phyloP scores from a whole-genome alignment of 371 early-diverging fungal species.

The Rhizopus stolonifer region DNA sequence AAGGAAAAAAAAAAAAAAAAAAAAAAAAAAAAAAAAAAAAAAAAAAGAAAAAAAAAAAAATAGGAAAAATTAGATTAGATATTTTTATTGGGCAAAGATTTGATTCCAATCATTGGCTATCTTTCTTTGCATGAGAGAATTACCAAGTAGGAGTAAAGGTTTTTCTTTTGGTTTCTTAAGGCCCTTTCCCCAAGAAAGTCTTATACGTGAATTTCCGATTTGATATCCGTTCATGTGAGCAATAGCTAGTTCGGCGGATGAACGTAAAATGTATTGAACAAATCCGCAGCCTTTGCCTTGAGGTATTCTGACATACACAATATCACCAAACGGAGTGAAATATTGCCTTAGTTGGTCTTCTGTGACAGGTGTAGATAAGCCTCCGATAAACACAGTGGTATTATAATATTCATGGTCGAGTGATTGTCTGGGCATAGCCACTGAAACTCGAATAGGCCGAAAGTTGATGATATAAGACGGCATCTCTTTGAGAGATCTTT shows the following conservation, averaged over 20 bases:
- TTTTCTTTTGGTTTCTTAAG: not conserved
- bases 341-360: constrained; percentile 80
- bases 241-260: constrained; percentile 85
- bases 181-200: constrained; percentile 82
- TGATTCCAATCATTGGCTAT: no score
- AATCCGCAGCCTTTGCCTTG: constrained; percentile 92
- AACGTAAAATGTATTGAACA: constrained; percentile 80
- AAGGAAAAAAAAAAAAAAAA: no score
- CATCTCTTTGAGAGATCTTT: constrained; percentile 73
- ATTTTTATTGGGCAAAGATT: no score
- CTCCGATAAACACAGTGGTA: constrained; percentile 94
- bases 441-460: constrained; percentile 80
- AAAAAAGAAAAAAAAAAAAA: no score
- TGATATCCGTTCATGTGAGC: constrained; percentile 80
- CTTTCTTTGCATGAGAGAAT: not conserved
- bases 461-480: constrained; percentile 63
- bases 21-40: no score
- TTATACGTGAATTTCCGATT: constrained; percentile 78
- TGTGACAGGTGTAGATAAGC: constrained; percentile 67
- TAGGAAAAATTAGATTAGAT: no score
- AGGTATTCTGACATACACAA: constrained; percentile 88
- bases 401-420: constrained; percentile 9
- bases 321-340: constrained; percentile 85
- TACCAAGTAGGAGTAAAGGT: no score
- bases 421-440: constrained; percentile 75